Base-by-base conservation (phyloP, 768 basidiomycete genomes). In the Tylopilus balloui region DNA sequence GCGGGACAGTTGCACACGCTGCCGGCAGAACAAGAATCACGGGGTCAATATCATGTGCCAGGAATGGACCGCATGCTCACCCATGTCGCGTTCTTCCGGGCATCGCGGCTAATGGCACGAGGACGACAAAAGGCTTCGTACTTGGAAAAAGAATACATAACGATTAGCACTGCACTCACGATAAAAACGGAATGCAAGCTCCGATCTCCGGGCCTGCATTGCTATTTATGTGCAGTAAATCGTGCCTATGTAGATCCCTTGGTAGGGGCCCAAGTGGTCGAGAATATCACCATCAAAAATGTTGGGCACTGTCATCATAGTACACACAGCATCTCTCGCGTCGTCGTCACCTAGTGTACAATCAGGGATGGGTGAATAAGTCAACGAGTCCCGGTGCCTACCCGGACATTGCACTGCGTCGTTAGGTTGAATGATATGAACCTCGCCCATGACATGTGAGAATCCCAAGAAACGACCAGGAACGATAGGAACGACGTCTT, bases 241-340 rank as follows among this genome's bases (percentile, higher is more conserved):
- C 4, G 78, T 78, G 36, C 83, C 82, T 34, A 84, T 76, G 47
- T 58, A 69, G 43, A 82, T 75, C 19, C 80, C 81, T 48, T 81
- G 63, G 52, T 75, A 78, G 9, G 76, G 72, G 52, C 84, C 83
- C 41, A 79, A 60, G 63, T 88, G 85, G 58, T 86, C 58, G 6
- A 75, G 43, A 38, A 79, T 69, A 47, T 80, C 62, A 21, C 78
- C 74, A 3, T 59, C 68, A 10, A 79, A 56, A 45, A 86, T 62
- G 54, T 74, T 78, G 1, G 80, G 79, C 11, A 84, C 83, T 4
- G 74, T 71, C 32, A 60, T 56, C 46, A 79, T 77, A 27, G 75
- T 75, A 64, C 85, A 86, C 47, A 77, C 67, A 12, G 69, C 19
- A 47, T 80, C 78, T 13, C 70, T 74, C 6, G 71, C 71, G 52